phyloP scores from a whole-genome alignment of 805 yeast genomes.

The Yarrowia deformans region DNA sequence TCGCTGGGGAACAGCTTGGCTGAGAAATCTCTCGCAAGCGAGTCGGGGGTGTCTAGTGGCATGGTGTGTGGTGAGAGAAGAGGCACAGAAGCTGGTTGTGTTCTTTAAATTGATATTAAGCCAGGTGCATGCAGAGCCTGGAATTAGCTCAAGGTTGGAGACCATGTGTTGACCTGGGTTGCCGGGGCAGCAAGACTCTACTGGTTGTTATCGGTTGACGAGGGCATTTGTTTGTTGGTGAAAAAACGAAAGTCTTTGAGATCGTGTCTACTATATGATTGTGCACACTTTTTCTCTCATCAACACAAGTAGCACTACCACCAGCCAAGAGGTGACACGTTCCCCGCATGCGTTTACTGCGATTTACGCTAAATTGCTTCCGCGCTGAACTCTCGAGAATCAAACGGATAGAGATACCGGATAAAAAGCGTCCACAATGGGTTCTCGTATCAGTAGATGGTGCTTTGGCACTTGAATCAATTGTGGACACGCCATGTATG shows the following conservation, averaged over 20 bases:
- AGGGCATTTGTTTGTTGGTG: not conserved
- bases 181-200: slow-evolving; percentile 7
- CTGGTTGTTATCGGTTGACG: not conserved
- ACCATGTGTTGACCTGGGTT: not conserved
- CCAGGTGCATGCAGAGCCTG: not conserved
- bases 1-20: slow-evolving; percentile 28
- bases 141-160: not conserved
- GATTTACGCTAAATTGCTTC: slow-evolving; percentile 19
- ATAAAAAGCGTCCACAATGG: not conserved
- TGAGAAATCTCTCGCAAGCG: slow-evolving; percentile 25
- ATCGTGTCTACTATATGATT: too few relatives aligned
- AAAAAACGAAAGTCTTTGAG: too few relatives aligned
- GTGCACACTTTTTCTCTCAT: too few relatives aligned
- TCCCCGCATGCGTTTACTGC: slow-evolving; percentile 10
- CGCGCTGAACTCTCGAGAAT: not conserved
- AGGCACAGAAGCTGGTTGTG: not conserved
- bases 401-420: not conserved
- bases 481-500: too few relatives aligned
- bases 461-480: too few relatives aligned
- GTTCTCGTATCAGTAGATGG: too few relatives aligned
- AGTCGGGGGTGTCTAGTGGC: slow-evolving; percentile 30
- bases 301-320: too few relatives aligned
- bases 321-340: not conserved
- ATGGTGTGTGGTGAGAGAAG: slow-evolving; percentile 20
- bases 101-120: not conserved